Evolutionary conservation across 768 basidiomycete species (phyloP).

Genomic region (Termitomyces sp.): DNA sequence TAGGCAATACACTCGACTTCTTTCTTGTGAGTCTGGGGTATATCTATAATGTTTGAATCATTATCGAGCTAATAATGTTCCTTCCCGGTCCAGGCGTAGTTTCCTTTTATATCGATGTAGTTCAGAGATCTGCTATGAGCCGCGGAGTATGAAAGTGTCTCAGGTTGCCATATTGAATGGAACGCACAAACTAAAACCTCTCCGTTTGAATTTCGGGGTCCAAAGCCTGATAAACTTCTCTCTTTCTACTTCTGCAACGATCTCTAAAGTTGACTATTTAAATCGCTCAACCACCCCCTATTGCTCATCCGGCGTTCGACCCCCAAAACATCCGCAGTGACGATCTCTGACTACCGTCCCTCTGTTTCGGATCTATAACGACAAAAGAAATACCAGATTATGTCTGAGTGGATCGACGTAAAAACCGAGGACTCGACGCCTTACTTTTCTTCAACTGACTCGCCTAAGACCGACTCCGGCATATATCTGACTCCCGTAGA

Average conservation of each 20-base stretch:
- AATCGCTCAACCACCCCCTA: slow-evolving; percentile 6
- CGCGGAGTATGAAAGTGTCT: slow-evolving; percentile 18
- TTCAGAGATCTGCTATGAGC: slow-evolving; percentile 10
- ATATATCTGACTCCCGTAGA: slow-evolving; percentile 5
- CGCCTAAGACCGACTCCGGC: slow-evolving; percentile 4
- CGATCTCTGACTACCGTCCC: background rate
- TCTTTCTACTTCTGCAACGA: slow-evolving; percentile 6
- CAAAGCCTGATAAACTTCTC: slow-evolving; percentile 15
- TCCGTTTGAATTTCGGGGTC: slow-evolving; percentile 18
- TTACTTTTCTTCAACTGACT: slow-evolving; percentile 4
- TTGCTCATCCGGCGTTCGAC: background rate
- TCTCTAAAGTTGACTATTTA: slow-evolving; percentile 10
- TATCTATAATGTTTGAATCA: slow-evolving; percentile 7
- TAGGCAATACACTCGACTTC: background rate
- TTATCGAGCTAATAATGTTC: slow-evolving; percentile 6
- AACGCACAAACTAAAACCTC: slow-evolving; percentile 12
- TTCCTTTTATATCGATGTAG: slow-evolving; percentile 13
- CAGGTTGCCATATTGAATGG: slow-evolving; percentile 16
- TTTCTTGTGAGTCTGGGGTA: slow-evolving; percentile 1
- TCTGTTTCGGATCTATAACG: background rate
- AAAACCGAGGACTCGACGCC: slow-evolving; percentile 10
- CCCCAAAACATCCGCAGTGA: background rate
- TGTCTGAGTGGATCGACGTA: slow-evolving; percentile 12
- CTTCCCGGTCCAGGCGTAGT: slow-evolving; percentile 12
- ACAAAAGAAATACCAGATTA: background rate